Conservation (phyloP, 23 red algal genomes). For the Gracilaria domingensis region DNA sequence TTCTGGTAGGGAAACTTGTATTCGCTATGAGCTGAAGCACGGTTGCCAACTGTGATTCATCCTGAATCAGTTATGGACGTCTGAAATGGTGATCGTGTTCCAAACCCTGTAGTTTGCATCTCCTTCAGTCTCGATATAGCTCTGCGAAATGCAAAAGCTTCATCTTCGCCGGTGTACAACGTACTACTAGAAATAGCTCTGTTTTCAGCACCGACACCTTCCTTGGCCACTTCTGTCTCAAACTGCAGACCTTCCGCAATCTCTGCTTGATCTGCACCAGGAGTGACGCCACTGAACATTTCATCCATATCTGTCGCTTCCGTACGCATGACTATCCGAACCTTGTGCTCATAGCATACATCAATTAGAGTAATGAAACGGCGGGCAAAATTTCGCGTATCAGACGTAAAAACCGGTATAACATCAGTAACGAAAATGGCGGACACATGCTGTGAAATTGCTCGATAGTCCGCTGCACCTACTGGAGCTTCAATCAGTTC, state of each 20-base stretch:
- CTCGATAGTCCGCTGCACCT: conserved; percentile 83
- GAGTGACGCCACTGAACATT: conserved; percentile 65
- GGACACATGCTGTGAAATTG: conserved; percentile 70
- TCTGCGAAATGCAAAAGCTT: conserved; percentile 65
- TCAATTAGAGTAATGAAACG: conserved; percentile 95
- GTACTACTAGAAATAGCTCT: conserved; percentile 36
- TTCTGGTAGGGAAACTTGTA: too few species aligned
- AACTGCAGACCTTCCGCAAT: conserved; percentile 74
- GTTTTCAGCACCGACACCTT: conserved; percentile 66
- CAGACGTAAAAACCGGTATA: conserved; percentile 71
- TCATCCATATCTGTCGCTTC: conserved; percentile 41
- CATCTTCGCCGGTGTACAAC: conserved; percentile 74
- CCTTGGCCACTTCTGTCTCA: conserved; percentile 69
- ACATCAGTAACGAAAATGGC: conserved; percentile 81
- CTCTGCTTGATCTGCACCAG: conserved; percentile 16
- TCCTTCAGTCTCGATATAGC: conserved; percentile 74
- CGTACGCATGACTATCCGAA: conserved; percentile 62
- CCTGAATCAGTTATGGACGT: background rate
- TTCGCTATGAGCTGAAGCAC: background rate
- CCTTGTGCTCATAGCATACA: conserved; percentile 88
- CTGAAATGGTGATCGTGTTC: conserved; percentile 31
- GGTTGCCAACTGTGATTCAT: background rate
- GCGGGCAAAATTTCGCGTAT: conserved; percentile 89
- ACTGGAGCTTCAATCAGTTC: conserved; percentile 94
- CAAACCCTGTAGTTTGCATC: conserved; percentile 63